Conservation (phyloP, 2,329 filamentous ascomycete species). For the Pseudocercospora musae region DNA sequence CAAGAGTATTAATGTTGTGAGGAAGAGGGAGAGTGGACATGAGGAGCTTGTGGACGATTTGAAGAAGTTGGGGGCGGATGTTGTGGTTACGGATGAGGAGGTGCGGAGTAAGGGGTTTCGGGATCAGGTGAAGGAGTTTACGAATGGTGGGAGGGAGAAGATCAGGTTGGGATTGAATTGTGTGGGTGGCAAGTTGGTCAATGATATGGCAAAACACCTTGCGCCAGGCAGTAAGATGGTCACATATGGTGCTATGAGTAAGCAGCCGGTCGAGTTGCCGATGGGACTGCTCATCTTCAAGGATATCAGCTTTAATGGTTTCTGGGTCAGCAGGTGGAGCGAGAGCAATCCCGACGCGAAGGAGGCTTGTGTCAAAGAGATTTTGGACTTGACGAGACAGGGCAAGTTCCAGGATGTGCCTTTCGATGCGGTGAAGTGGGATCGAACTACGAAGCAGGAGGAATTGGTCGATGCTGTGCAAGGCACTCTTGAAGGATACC, state of each 20-base stretch:
- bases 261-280: constrained; percentile 76
- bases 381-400: constrained; percentile 69
- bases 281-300: constrained; percentile 90
- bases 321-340: constrained; percentile 92
- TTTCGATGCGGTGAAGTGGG: constrained; percentile 78
- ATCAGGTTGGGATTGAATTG: constrained; percentile 85
- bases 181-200: constrained; percentile 83
- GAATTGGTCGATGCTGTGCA: constrained; percentile 71
- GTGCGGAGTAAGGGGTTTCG: constrained; percentile 61
- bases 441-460: constrained; percentile 71
- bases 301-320: constrained; percentile 82
- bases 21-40: constrained; percentile 68
- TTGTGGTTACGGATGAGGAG: constrained; percentile 61
- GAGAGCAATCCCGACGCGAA: constrained; percentile 71
- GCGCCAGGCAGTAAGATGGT: constrained; percentile 68
- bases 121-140: constrained; percentile 61
- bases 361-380: constrained; percentile 76
- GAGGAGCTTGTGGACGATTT: constrained; percentile 61
- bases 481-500: constrained; percentile 77
- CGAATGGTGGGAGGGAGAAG: constrained; percentile 66
- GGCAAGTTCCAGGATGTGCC: constrained; percentile 82
- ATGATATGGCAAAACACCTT: constrained; percentile 72
- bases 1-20: constrained; percentile 84
- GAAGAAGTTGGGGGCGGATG: constrained; percentile 58
- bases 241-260: constrained; percentile 93